Evolutionary conservation across 495 filamentous ascomycete genomes (phyloP), one percentile per base, ranked within the genome.

Genomic region (Extremus antarcticus): DNA sequence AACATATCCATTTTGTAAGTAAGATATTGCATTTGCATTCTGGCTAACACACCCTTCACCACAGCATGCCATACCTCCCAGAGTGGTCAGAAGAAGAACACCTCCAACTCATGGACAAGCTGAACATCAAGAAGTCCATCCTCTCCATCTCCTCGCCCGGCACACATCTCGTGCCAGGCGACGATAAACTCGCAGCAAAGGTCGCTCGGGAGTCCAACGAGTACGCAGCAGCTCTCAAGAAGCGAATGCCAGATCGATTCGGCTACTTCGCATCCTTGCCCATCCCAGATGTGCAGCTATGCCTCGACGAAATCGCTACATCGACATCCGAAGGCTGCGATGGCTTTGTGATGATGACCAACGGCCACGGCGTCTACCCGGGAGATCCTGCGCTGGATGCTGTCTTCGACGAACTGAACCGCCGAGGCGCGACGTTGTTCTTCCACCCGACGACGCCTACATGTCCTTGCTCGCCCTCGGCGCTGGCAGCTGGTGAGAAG

Each of bases 181-280:
- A 76, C 47, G 54, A 69, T 43, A 56, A 47, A 2, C 54, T 65
- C n/a, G 71, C 61, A 4, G 49, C 56, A 0, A 43, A 50, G 0
- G 47, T 80, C 2, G 70, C 65, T 19, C 61, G 67, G 1, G 53
- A 59, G 13, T 61, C 56, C 63, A 71, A 80, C 59, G 59, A 70
- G 1, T 73, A 69, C 55, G 69, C 70, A 43, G 65, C 74, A 0
- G 62, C 65, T 15, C 58, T 78, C 13, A 73, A 70, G 35, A 20
- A 49, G 0, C 45, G 63, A 13, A 51, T 73, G 51, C 73, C 73
- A 1, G 50, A 62, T 4, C 62, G 67, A 2, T 74, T 80, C 50
- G 67, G 70, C 0, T 77, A 72, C 65, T 81, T 71, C 40, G 78
- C 77, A 0, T 75, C 71, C 4, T 64, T 80, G 2, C 76, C 77